phyloP scores from a whole-genome alignment of 257 asterid genomes.

The Solanum etuberosum region DNA sequence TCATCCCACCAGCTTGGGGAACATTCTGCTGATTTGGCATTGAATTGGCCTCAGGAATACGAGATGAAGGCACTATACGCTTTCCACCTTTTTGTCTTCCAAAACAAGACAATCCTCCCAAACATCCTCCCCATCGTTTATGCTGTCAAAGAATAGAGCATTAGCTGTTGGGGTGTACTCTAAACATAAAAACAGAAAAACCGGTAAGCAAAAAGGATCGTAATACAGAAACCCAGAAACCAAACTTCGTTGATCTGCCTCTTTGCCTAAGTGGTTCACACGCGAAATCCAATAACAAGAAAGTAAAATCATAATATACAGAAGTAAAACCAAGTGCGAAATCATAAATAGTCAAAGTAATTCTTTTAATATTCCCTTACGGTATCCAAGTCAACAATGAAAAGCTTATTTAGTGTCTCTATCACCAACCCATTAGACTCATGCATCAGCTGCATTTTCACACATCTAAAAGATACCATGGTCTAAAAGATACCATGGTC shows the following conservation, averaged over 20 bases:
- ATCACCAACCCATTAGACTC: not conserved
- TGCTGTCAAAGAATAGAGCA: conserved; percentile 31
- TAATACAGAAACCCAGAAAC: not conserved
- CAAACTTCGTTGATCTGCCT: not conserved
- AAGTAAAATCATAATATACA: not conserved
- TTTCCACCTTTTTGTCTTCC: conserved; percentile 75
- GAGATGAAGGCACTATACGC: conserved; percentile 70
- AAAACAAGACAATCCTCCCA: conserved; percentile 65
- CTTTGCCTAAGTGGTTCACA: not conserved
- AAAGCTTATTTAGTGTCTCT: not conserved
- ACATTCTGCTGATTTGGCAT: conserved; percentile 48
- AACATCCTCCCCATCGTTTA: conserved; percentile 85
- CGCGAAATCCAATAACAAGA: not conserved
- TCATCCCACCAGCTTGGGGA: conserved; percentile 53
- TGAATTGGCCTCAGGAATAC: conserved; percentile 49
- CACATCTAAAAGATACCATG: not conserved
- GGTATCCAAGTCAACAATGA: not conserved
- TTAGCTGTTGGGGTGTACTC: conserved; percentile 1
- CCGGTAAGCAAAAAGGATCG: not conserved
- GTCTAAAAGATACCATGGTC: not conserved
- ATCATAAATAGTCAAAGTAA: not conserved
- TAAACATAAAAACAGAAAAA: not conserved
- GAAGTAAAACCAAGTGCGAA: not conserved
- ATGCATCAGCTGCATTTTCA: not conserved
- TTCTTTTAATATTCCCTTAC: not conserved